These are phyloP conservation scores for Musa troglodytarum DNA, from an alignment of 176 grass and related monocot species.

Conservation along the genomic window DNA sequence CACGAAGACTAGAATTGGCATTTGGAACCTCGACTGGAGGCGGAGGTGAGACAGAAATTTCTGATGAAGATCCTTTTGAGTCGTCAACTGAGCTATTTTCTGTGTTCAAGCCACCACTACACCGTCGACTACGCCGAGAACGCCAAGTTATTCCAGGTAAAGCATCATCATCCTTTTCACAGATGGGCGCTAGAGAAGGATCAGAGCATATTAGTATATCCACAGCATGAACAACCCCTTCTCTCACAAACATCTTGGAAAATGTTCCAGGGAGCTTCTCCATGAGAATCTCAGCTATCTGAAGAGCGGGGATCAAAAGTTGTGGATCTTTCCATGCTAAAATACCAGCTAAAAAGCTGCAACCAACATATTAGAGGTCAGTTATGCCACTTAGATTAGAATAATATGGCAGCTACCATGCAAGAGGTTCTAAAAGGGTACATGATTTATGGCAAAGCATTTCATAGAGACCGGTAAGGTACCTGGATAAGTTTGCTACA, in stretches of 20 bases:
- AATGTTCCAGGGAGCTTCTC: slow-evolving; percentile 81
- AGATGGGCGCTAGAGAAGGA: slow-evolving; percentile 28
- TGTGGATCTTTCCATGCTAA: slow-evolving; percentile 84
- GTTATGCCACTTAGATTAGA: too few relatives aligned
- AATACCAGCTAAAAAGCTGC: slow-evolving; percentile 84
- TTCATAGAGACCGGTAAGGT: neutral
- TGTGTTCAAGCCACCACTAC: slow-evolving; percentile 25
- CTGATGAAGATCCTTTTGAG: slow-evolving; percentile 34
- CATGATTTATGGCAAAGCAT: too few relatives aligned
- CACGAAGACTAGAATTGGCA: slow-evolving; percentile 38
- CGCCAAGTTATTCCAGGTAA: slow-evolving; percentile 39
- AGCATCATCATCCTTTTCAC: slow-evolving; percentile 36
- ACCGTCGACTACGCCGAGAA: slow-evolving; percentile 49
- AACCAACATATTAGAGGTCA: neutral
- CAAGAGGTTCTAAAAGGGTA: too few relatives aligned
- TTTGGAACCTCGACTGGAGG: slow-evolving; percentile 27
- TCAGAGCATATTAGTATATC: slow-evolving; percentile 56
- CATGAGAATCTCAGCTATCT: slow-evolving; percentile 84
- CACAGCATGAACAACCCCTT: slow-evolving; percentile 87
- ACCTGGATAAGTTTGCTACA: slow-evolving; percentile 87
- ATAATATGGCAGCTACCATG: too few relatives aligned
- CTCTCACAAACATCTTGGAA: slow-evolving; percentile 78
- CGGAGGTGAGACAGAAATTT: slow-evolving; percentile 20
- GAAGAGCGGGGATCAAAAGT: slow-evolving; percentile 70
- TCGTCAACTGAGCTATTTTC: slow-evolving; percentile 41